These are phyloP conservation scores for Trichoderma hamatum DNA, from an alignment of 2,329 filamentous ascomycete genomes.

Conservation along the genomic window DNA sequence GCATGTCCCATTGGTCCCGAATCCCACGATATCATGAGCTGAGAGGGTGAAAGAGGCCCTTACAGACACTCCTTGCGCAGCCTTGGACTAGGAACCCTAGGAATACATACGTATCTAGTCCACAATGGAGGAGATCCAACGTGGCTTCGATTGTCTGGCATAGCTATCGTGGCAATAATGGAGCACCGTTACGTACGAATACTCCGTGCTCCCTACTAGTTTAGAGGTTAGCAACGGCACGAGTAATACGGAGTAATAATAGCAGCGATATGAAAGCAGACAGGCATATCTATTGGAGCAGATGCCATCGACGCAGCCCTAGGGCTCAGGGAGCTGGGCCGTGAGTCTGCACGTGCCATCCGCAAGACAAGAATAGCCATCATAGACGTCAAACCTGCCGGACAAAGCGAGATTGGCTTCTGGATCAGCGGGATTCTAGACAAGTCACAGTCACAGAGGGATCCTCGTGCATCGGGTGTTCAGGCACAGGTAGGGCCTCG, in stretches of 20 bases:
- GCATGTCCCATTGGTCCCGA: conserved; percentile 1
- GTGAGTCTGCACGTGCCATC: conserved; percentile 11
- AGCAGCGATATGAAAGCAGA: not conserved
- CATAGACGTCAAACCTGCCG: not conserved
- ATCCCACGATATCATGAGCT: not conserved
- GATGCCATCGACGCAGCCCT: not conserved
- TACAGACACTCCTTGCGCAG: not conserved
- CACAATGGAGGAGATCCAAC: conserved; percentile 7
- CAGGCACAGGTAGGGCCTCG: not conserved
- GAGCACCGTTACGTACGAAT: not conserved
- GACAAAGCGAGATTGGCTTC: conserved; percentile 21
- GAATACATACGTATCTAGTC: not conserved
- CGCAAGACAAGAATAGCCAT: not conserved
- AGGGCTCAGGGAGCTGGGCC: not conserved
- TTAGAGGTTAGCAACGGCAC: not conserved
- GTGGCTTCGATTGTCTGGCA: conserved; percentile 13
- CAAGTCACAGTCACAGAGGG: not conserved
- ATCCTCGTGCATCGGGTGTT: not conserved
- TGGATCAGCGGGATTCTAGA: not conserved
- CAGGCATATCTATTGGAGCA: conserved; percentile 8
- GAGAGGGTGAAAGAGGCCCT: not conserved
- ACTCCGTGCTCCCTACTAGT: not conserved
- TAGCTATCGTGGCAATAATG: not conserved
- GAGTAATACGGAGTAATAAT: not conserved
- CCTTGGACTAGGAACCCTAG: not conserved